phyloP scores from a whole-genome alignment of 2,329 filamentous ascomycete genomes.

The Fusarium chuoi region DNA sequence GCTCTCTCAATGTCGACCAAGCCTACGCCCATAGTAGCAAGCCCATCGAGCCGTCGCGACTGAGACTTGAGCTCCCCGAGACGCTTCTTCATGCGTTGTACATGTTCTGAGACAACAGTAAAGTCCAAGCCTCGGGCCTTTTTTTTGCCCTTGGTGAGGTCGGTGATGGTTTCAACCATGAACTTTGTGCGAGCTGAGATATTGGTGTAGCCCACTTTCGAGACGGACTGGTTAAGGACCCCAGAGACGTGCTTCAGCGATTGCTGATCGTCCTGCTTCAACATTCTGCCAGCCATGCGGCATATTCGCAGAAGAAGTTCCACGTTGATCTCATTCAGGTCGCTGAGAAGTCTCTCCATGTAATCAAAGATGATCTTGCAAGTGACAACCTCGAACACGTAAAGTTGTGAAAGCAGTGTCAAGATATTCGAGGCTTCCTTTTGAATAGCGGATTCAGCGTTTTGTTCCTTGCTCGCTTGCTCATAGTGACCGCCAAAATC shows the following conservation, averaged over 20 bases:
- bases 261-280: constrained; percentile 89
- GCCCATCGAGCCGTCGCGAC: constrained; percentile 71
- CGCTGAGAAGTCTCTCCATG: constrained; percentile 78
- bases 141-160: constrained; percentile 92
- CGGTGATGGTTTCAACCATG: constrained; percentile 96
- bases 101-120: constrained; percentile 80
- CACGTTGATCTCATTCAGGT: constrained; percentile 85
- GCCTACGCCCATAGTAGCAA: constrained; percentile 83
- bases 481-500: constrained; percentile 76
- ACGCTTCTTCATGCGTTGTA: constrained; percentile 87
- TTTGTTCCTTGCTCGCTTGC: constrained; percentile 51
- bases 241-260: constrained; percentile 89
- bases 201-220: constrained; percentile 72
- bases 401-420: constrained; percentile 85
- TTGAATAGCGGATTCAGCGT: constrained; percentile 52
- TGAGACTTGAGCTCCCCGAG: constrained; percentile 78
- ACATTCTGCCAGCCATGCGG: constrained; percentile 80
- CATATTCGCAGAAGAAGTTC: constrained; percentile 89
- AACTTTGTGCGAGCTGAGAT: constrained; percentile 92
- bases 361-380: constrained; percentile 91
- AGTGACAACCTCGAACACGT: constrained; percentile 89
- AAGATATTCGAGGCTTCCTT: constrained; percentile 75
- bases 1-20: constrained; percentile 84
- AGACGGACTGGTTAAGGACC: constrained; percentile 77
- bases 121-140: constrained; percentile 79